Base-by-base conservation (phyloP, 495 filamentous ascomycete genomes). In the Talaromyces trachyspermus region DNA sequence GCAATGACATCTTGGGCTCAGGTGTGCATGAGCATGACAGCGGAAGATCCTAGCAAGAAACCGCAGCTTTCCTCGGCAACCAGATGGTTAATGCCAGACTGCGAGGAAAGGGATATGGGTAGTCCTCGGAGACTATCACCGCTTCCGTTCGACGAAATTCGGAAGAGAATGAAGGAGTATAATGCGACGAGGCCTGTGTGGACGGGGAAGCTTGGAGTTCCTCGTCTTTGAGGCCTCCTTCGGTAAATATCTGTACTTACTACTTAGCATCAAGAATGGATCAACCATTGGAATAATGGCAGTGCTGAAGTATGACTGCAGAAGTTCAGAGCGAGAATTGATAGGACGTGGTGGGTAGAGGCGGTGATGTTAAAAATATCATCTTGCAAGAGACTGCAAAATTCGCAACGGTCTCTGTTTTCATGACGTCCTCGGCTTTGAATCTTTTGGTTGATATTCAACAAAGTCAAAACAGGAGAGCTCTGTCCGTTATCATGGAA, bases 281-380 rank as follows among this genome's bases (percentile, higher is more conserved):
- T n/a, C n/a, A n/a, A n/a, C n/a, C n/a, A n/a, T 50, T 10, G 48
- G 43, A 26, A 39, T 43, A 33, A 14, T 50, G 39, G 48, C 48
- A 5, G 33, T 50, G 2, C 48, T 39, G 8, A 50, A 50, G 12
- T 50, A 39, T 32, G 48, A n/a, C n/a, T n/a, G n/a, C n/a, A n/a
- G n/a, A n/a, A n/a, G n/a, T n/a, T n/a, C n/a, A n/a, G n/a, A n/a
- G n/a, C n/a, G n/a, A n/a, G n/a, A n/a, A n/a, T n/a, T n/a, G n/a
- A n/a, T n/a, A n/a, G n/a, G n/a, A n/a, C n/a, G n/a, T n/a, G n/a
- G n/a, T n/a, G n/a, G n/a, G n/a, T n/a, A n/a, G n/a, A n/a, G n/a
- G n/a, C n/a, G n/a, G n/a, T n/a, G n/a, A n/a, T n/a, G n/a, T n/a
- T n/a, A n/a, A n/a, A n/a, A n/a, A n/a, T n/a, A n/a, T n/a, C n/a